Evolutionary conservation across 1,284 basidiomycete species (phyloP).

Genomic region (Naganishia sp.): DNA sequence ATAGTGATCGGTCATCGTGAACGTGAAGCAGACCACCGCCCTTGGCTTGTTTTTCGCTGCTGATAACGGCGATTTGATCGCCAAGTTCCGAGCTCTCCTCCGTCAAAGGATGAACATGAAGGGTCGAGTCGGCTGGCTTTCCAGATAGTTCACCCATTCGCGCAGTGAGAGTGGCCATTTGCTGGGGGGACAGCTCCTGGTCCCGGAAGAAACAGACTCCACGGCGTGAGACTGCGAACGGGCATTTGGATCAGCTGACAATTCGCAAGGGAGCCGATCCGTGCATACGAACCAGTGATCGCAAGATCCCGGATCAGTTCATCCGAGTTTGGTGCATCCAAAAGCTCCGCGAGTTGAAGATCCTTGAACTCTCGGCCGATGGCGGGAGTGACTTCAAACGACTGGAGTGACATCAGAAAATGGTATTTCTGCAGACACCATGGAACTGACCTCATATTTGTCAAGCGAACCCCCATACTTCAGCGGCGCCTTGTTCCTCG

Average conservation of each 20-base stretch:
- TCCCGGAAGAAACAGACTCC: slow-evolving; percentile 72
- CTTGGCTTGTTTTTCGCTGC: slow-evolving; percentile 32
- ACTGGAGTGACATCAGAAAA: slow-evolving; percentile 22
- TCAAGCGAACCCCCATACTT: slow-evolving; percentile 38
- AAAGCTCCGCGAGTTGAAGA: slow-evolving; percentile 54
- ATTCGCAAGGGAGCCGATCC: background rate
- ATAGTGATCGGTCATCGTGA: slow-evolving; percentile 45
- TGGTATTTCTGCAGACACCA: background rate
- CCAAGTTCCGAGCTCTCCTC: slow-evolving; percentile 51
- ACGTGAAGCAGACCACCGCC: slow-evolving; percentile 30
- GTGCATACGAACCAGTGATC: slow-evolving; percentile 52
- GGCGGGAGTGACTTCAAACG: slow-evolving; percentile 45
- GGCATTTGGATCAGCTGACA: background rate
- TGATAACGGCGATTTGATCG: slow-evolving; percentile 41
- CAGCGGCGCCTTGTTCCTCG: slow-evolving; percentile 33
- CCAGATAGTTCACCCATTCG: slow-evolving; percentile 63
- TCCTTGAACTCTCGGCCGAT: slow-evolving; percentile 54
- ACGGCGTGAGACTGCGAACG: slow-evolving; percentile 60
- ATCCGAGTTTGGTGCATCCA: slow-evolving; percentile 55
- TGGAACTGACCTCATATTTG: slow-evolving; percentile 34
- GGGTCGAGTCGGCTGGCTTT: slow-evolving; percentile 59
- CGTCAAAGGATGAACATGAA: slow-evolving; percentile 69
- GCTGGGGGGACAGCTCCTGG: slow-evolving; percentile 58
- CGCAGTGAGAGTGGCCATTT: slow-evolving; percentile 58
- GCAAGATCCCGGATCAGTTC: slow-evolving; percentile 59